Evolutionary conservation across 257 asterid genomes (phyloP), one percentile per base, ranked within the genome.

Genomic region (Nicotiana benthamiana): DNA sequence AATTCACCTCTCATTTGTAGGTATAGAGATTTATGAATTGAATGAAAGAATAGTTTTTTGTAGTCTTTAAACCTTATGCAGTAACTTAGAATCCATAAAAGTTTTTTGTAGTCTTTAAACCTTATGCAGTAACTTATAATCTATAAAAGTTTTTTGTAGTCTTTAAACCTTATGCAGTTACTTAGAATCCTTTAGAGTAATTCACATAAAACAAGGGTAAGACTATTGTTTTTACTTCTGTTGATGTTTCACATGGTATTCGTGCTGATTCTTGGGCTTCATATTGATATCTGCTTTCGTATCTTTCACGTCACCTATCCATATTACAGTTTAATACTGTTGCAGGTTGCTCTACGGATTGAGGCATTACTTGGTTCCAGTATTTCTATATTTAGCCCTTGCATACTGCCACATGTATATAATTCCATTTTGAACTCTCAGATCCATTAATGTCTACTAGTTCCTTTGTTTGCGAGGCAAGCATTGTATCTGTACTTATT

Each of bases 351-450:
- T n/a, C n/a, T n/a, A n/a, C n/a, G n/a, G n/a, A n/a, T n/a, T n/a
- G n/a, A n/a, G n/a, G n/a, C n/a, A n/a, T n/a, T n/a, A n/a, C n/a
- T n/a, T n/a, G n/a, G n/a, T n/a, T n/a, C n/a, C n/a, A n/a, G n/a
- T n/a, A n/a, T n/a, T n/a, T n/a, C 96, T 51, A 63, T 91, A 53
- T 81, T 91, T 79, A 85, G 93, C 77, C 93, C 96, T 84, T 82
- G 83, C 64, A 61, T 91, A 75, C 91, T 91, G 77, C 88, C 87
- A 79, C 86, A 87, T 91, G 96, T 91, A 83, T 67, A 30, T 64
- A 59, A 75, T 56, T n/a, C 63, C 82, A 26, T 66, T 60, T 27
- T 67, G 34, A 28, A 13, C n/a, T 79, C 59, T 30, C 20, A n/a
- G 30, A 54, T 12, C 40, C 9, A 54, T 32, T 77, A 53, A 57